These are phyloP conservation scores for Yamadazyma friedrichii DNA, from an alignment of 1,139 yeast species.

Conservation along the genomic window DNA sequence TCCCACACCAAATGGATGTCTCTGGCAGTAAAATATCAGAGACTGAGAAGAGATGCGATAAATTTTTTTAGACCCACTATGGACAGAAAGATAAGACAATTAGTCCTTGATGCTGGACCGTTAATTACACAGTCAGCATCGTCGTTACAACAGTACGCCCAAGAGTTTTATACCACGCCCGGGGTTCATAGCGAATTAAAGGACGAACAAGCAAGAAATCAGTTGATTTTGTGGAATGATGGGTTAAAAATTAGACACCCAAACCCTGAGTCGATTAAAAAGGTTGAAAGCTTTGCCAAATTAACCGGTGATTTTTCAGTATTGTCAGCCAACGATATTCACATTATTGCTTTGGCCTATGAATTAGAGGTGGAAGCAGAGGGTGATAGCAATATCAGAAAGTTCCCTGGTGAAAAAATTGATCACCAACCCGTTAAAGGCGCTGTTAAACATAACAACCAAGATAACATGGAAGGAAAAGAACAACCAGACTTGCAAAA, in stretches of 20 bases:
- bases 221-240: slow-evolving; percentile 76
- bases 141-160: slow-evolving; percentile 67
- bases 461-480: slow-evolving; percentile 20
- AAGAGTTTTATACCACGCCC: slow-evolving; percentile 80
- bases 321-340: slow-evolving; percentile 86
- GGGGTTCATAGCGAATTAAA: slow-evolving; percentile 84
- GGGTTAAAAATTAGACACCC: slow-evolving; percentile 72
- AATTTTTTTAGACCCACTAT: slow-evolving; percentile 4
- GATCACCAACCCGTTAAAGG: slow-evolving; percentile 9
- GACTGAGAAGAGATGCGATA: slow-evolving; percentile 9
- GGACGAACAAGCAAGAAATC: slow-evolving; percentile 81
- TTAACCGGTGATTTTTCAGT: slow-evolving; percentile 91
- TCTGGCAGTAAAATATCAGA: too few species aligned
- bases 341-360: slow-evolving; percentile 85
- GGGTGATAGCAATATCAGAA: slow-evolving; percentile 71
- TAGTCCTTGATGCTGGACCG: slow-evolving; percentile 94
- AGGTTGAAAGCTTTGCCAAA: slow-evolving; percentile 74
- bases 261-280: slow-evolving; percentile 55
- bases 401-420: slow-evolving; percentile 62
- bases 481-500: slow-evolving; percentile 18
- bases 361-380: slow-evolving; percentile 77
- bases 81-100: slow-evolving; percentile 39
- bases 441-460: slow-evolving; percentile 24
- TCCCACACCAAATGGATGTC: too few species aligned
- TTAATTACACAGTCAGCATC: slow-evolving; percentile 83